A percentile compares a stretch with the other conserved stretches of the same genome.
These are phyloP conservation scores for Komagataella kurtzmanii DNA, from an alignment of 805 yeast species.

Conservation along the genomic window DNA sequence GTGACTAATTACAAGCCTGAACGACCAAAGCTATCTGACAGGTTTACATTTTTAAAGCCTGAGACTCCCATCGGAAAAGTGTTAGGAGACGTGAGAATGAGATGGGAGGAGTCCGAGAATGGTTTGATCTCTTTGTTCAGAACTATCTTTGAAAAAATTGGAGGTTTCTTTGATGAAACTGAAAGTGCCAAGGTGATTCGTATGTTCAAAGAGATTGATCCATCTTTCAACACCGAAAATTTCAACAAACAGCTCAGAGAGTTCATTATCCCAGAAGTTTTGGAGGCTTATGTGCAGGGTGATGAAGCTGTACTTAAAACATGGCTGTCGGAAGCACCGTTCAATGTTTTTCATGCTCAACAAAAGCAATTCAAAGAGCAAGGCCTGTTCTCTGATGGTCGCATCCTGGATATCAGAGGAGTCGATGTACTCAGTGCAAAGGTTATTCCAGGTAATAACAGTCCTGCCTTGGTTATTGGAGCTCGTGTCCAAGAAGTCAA, in stretches of 20 bases:
- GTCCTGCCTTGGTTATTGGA: slow-evolving; percentile 85
- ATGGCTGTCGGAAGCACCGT: slow-evolving; percentile 97
- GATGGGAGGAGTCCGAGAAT: slow-evolving; percentile 90
- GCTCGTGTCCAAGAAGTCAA: slow-evolving; percentile 96
- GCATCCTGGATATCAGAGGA: slow-evolving; percentile 86
- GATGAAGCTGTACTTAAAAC: slow-evolving; percentile 69
- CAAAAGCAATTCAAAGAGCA: slow-evolving; percentile 88
- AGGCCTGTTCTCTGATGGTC: slow-evolving; percentile 83
- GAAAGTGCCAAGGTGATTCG: slow-evolving; percentile 89
- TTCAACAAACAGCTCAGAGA: slow-evolving; percentile 79
- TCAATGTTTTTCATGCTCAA: slow-evolving; percentile 84
- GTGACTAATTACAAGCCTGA: slow-evolving; percentile 70
- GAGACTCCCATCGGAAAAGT: slow-evolving; percentile 59
- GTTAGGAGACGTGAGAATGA: slow-evolving; percentile 44
- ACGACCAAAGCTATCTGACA: slow-evolving; percentile 54
- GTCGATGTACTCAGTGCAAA: slow-evolving; percentile 86
- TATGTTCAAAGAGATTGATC: slow-evolving; percentile 81
- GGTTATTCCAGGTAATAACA: slow-evolving; percentile 77
- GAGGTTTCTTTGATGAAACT: slow-evolving; percentile 89
- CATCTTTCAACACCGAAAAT: slow-evolving; percentile 65
- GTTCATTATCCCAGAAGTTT: slow-evolving; percentile 85
- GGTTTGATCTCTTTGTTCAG: slow-evolving; percentile 75
- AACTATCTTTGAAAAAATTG: slow-evolving; percentile 65
- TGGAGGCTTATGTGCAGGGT: slow-evolving; percentile 91
- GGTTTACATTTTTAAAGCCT: slow-evolving; percentile 53